A percentile compares a stretch with the other conserved stretches of the same genome.
These are phyloP conservation scores for Heterobasidion occidentale DNA, from an alignment of 1,284 basidiomycete genomes.

Conservation along the genomic window DNA sequence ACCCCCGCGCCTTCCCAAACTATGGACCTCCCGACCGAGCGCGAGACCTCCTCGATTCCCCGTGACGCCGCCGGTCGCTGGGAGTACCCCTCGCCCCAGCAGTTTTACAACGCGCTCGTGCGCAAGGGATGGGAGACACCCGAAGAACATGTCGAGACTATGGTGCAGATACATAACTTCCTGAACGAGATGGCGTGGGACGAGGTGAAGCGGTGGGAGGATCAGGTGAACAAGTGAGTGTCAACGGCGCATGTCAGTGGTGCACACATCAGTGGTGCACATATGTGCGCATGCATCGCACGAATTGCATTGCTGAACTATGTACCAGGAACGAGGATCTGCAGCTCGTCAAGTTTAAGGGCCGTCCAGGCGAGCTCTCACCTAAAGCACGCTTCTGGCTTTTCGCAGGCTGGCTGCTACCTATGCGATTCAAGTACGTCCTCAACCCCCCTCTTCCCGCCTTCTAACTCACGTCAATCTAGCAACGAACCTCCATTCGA, in stretches of 20 bases:
- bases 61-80: slow-evolving; percentile 59
- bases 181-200: slow-evolving; percentile 96
- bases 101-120: slow-evolving; percentile 97
- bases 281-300: background rate
- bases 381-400: slow-evolving; percentile 86
- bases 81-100: slow-evolving; percentile 98
- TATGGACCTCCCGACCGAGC: slow-evolving; percentile 62
- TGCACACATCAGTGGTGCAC: slow-evolving; percentile 15
- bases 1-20: slow-evolving; percentile 51
- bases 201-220: slow-evolving; percentile 94
- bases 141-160: slow-evolving; percentile 92
- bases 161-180: slow-evolving; percentile 99
- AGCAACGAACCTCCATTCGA: slow-evolving; percentile 94
- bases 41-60: slow-evolving; percentile 82
- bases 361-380: slow-evolving; percentile 83
- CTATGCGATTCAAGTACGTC: slow-evolving; percentile 79
- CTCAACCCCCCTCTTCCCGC: background rate
- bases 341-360: slow-evolving; percentile 81
- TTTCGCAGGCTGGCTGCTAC: slow-evolving; percentile 83
- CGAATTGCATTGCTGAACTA: slow-evolving; percentile 1
- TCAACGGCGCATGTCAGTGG: too few relatives aligned
- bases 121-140: slow-evolving; percentile 98
- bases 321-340: slow-evolving; percentile 36
- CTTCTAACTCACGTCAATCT: slow-evolving; percentile 3
- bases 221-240: slow-evolving; percentile 49